Evolutionary conservation across 805 yeast species (phyloP), one percentile per base, ranked within the genome.

Genomic region (Zygotorulaspora sp.): DNA sequence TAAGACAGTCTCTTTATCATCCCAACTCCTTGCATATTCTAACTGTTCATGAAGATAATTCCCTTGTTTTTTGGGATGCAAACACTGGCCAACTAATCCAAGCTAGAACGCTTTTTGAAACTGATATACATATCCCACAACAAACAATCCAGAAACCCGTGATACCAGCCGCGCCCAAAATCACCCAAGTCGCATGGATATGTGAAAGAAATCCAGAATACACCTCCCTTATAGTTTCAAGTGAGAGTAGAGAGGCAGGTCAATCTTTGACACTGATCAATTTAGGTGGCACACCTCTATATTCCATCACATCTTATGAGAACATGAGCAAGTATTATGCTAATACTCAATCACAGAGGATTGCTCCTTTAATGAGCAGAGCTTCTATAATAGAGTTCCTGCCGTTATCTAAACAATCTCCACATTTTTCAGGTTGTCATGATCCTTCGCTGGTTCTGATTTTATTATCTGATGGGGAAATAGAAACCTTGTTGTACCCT

Each of bases 51-150:
- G 78, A 68, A 15, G 96, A 89, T 53, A 90, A 90, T 37, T 75
- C 94, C 0, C 53, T 92, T 24, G 95, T 78, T 1, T 92, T 92
- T 55, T 92, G 97, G 97, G 98, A 92, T 60, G 83, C 86, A 1
- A 71, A 78, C 21, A 79, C 79, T 24, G 96, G 94, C 0, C 75
- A 76, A 11, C 62, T 78, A 30, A 66, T 92, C 10, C 79, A 79
- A 37, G 92, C 96, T 1, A 72, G 97, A 48, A 73, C 84, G 1
- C 44, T 82, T 4, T 72, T 73, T 43, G 94, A 84, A 35, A 67
- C 77, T 2, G 74, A 77, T 38, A 74, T 87, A 6, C 80, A 85
- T 51, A 55, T 61, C 14, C 79, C 82, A 3, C 68, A 52, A 43
- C 40, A 41, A 9, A 42, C 40, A 6, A 14, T 47, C 36, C 22